These are phyloP conservation scores for Rhizophagus sp. DNA, from an alignment of 192 early-diverging fungal species.

Conservation along the genomic window DNA sequence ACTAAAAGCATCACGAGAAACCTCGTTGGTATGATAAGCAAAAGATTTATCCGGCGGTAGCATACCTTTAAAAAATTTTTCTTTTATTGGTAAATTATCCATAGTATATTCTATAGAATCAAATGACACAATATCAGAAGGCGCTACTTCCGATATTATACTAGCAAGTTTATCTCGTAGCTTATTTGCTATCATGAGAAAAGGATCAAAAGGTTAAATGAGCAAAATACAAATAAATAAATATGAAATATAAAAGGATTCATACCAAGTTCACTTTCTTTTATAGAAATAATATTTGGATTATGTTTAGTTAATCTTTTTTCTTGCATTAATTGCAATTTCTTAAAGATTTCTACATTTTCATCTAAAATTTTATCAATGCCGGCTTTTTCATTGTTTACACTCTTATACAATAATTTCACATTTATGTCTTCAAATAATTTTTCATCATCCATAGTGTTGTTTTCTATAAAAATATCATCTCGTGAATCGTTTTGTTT, in stretches of 20 bases:
- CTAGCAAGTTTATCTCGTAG: slow-evolving; percentile 40
- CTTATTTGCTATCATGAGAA: slow-evolving; percentile 31
- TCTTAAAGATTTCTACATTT: not conserved
- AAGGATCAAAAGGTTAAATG: not conserved
- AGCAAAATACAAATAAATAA: not conserved
- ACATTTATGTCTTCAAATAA: slow-evolving; percentile 5
- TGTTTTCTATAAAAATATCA: not conserved
- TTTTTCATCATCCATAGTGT: not conserved
- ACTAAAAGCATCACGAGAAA: slow-evolving; percentile 17
- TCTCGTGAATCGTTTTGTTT: not conserved
- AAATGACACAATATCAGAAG: slow-evolving; percentile 37
- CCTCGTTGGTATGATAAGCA: slow-evolving; percentile 44
- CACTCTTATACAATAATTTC: not conserved
- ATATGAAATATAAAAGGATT: not conserved
- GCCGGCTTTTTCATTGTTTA: not conserved
- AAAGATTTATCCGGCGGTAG: slow-evolving; percentile 50
- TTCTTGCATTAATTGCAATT: not conserved
- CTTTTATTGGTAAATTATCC: slow-evolving; percentile 40
- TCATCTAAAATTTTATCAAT: slow-evolving; percentile 7
- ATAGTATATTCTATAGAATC: slow-evolving; percentile 46
- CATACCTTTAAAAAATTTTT: slow-evolving; percentile 47
- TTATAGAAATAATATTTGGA: not conserved
- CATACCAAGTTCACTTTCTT: not conserved
- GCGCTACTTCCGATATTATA: slow-evolving; percentile 36
- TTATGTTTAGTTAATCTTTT: not conserved